A percentile compares a stretch with the other conserved stretches of the same genome.
These are phyloP conservation scores for Citrus medica DNA, from an alignment of 345 rosid species.

Conservation along the genomic window DNA sequence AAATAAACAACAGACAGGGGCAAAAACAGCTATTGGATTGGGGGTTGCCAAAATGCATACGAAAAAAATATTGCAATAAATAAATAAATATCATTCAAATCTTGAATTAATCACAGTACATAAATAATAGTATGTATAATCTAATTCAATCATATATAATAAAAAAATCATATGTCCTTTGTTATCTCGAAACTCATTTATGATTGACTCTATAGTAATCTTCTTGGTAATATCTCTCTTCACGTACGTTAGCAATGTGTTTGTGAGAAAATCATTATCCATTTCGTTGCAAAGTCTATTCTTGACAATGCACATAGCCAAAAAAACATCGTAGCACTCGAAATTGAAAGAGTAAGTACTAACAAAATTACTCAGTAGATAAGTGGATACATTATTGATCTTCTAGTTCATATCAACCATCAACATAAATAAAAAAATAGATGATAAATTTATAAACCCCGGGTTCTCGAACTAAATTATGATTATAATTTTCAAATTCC, in stretches of 20 bases:
- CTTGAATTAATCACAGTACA: too few species aligned
- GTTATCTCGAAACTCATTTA: not conserved
- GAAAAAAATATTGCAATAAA: too few species aligned
- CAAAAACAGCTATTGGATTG: too few species aligned
- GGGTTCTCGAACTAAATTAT: not conserved
- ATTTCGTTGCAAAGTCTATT: not conserved
- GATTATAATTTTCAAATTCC: not conserved
- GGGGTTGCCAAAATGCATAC: too few species aligned
- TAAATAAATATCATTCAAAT: too few species aligned
- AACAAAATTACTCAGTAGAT: not conserved
- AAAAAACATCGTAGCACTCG: not conserved
- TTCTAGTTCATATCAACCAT: not conserved
- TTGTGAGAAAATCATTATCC: not conserved
- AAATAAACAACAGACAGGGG: too few species aligned
- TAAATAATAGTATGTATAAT: not conserved
- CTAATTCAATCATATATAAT: not conserved
- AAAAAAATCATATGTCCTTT: not conserved
- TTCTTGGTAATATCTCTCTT: not conserved
- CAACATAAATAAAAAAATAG: not conserved
- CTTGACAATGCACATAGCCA: not conserved
- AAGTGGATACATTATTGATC: not conserved
- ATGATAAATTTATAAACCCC: not conserved
- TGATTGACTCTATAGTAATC: not conserved
- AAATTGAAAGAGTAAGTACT: not conserved
- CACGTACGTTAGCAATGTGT: not conserved